Evolutionary conservation across 108 stramenopile genomes (phyloP).

Genomic region (Nitzschia sp.): DNA sequence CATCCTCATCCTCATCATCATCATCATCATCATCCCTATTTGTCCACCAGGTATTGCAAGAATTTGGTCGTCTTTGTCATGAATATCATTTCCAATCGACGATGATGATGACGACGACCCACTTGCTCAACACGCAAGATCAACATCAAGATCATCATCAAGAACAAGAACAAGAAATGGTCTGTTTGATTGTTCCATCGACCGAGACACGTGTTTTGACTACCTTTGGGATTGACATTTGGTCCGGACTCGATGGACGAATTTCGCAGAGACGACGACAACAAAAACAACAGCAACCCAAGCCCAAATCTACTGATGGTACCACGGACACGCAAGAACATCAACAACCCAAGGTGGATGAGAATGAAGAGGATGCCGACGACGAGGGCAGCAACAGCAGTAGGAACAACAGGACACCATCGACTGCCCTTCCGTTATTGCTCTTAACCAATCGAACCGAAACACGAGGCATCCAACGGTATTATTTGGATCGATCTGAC

Average conservation of each 20-base stretch:
- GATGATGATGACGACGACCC: background rate
- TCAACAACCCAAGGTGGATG: too few species aligned
- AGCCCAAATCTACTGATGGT: background rate
- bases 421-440: constrained; percentile 47
- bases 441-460: constrained; percentile 54
- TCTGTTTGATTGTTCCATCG: constrained; percentile 65
- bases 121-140: background rate
- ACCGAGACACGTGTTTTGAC: constrained; percentile 64
- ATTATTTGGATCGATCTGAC: constrained; percentile 41
- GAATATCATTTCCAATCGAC: background rate
- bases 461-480: constrained; percentile 15
- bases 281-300: background rate
- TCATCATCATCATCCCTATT: too few species aligned
- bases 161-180: constrained; percentile 33
- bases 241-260: constrained; percentile 52
- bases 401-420: background rate
- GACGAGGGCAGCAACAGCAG: background rate
- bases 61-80: background rate
- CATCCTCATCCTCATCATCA: too few species aligned
- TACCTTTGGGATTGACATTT: constrained; percentile 76
- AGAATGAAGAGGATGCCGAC: background rate
- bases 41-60: background rate
- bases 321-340: background rate
- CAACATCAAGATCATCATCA: background rate
- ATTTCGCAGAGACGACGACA: background rate